Evolutionary conservation across 2,329 filamentous ascomycete genomes (phyloP).

Genomic region (Trichoderma lentiforme): DNA sequence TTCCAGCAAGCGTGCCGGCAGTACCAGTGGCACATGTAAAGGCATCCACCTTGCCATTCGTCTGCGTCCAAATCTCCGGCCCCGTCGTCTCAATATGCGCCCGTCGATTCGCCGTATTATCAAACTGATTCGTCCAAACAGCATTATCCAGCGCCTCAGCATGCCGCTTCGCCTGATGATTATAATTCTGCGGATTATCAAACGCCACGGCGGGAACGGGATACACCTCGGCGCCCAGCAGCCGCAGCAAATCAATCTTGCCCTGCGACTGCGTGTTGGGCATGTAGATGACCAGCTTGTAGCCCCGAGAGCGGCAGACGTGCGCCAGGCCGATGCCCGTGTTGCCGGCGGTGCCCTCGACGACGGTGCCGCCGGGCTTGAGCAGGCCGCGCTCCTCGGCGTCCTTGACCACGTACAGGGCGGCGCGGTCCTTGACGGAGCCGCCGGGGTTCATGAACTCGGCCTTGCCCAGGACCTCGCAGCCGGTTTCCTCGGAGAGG

Average conservation of each 20-base stretch:
- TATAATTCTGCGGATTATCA: constrained; percentile 95
- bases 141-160: constrained; percentile 83
- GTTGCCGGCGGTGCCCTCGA: constrained; percentile 96
- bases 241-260: constrained; percentile 88
- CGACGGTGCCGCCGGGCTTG: constrained; percentile 82
- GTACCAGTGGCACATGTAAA: constrained; percentile 96
- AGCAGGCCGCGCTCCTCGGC: constrained; percentile 86
- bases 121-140: constrained; percentile 99
- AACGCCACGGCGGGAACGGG: constrained; percentile 94
- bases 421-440: constrained; percentile 92
- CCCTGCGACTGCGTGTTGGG: constrained; percentile 97
- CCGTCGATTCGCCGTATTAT: constrained; percentile 89
- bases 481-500: constrained; percentile 86
- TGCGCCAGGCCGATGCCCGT: constrained; percentile 97
- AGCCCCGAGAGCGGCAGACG: constrained; percentile 87
- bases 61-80: constrained; percentile 96
- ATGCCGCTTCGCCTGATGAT: constrained; percentile 88
- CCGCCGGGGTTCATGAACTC: constrained; percentile 99
- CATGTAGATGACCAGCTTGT: constrained; percentile 99
- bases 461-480: constrained; percentile 91
- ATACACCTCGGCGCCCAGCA: constrained; percentile 92
- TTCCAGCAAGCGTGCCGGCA: constrained; percentile 83
- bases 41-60: constrained; percentile 77
- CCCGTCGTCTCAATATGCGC: constrained; percentile 97
- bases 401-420: constrained; percentile 88